phyloP scores from a whole-genome alignment of 148 eudicot genomes.

The Rhododendron williamsianum region DNA sequence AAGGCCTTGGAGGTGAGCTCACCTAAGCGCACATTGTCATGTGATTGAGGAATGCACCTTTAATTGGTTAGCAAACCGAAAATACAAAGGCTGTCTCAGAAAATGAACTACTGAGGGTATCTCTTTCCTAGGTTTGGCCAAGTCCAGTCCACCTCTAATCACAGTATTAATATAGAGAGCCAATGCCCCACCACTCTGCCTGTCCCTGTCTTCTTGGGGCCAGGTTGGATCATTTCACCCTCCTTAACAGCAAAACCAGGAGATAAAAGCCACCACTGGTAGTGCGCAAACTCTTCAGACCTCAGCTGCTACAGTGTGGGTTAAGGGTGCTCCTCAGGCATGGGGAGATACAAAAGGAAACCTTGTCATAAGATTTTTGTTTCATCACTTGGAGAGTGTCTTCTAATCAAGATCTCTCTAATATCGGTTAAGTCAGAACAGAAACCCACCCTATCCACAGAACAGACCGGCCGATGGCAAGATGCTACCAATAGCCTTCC shows the following conservation, averaged over 20 bases:
- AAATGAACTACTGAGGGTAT: neutral
- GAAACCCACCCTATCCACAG: neutral
- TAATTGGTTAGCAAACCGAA: neutral
- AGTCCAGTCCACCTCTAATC: neutral
- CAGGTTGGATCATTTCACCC: neutral
- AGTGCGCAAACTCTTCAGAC: neutral
- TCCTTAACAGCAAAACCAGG: neutral
- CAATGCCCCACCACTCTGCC: neutral
- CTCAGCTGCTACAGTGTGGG: neutral
- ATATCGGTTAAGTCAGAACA: neutral
- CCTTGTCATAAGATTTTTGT: neutral
- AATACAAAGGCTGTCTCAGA: neutral
- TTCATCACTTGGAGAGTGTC: neutral
- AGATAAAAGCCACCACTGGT: neutral
- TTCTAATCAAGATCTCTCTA: neutral
- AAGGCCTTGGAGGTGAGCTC: neutral
- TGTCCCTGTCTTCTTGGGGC: neutral
- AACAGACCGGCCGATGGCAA: neutral
- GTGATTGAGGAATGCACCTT: neutral
- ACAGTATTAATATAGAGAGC: neutral
- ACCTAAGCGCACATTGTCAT: neutral
- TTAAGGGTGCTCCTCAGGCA: neutral
- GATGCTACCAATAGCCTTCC: neutral
- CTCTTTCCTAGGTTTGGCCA: neutral
- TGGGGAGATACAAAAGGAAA: neutral